Base-by-base conservation (phyloP, 371 early-diverging fungal species). In the Syncephalis plumigaleata region DNA sequence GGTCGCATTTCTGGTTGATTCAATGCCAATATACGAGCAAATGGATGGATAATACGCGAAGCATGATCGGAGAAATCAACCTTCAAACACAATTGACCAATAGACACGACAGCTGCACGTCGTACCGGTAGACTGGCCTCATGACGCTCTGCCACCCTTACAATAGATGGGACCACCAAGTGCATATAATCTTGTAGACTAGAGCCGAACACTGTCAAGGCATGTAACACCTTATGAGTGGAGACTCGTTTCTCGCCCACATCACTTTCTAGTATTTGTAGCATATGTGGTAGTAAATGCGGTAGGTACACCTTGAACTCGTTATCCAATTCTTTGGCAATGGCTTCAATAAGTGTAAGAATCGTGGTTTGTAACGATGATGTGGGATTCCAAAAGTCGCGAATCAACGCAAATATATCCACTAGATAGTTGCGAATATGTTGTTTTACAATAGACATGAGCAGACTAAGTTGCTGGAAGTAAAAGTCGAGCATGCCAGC, bases 111-210 rank as follows among this genome's bases (percentile, higher is more conserved):
- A 1, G 92, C 84, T 20, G 73, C 62, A 37, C 71, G 76, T 36
- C 87, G 75, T n/a, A 92, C 61, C 16, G 51, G 50, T 2, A 67
- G 49, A 0, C 83, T 78, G 0, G 70, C 68, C 42, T 83, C 85
- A 0, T 73, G 63, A 24, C 73, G 70, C 54, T 91, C 91, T 54
- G 92, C 78, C 39, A 88, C 69, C 39, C 68, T 61, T 43, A 93
- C 80, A 11, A 97, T 70, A 4, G 78, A 81, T 3, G 93, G 96
- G 42, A 93, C 75, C 8, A 94, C 83, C 20, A 97, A 65, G 54
- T 88, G 89, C 68, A 94, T 72, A 53, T 91, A 90, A 47, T 92
- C 91, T 56, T 95, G 94, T 48, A 95, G 75, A 50, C 82, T 89
- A 22, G 82, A 63, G 15, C 93, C 89, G 67, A 94, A 84, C 1